A percentile compares a stretch with the other conserved stretches of the same genome.
These are phyloP conservation scores for Xylaria sp. DNA, from an alignment of 2,329 filamentous ascomycete genomes.

Conservation along the genomic window DNA sequence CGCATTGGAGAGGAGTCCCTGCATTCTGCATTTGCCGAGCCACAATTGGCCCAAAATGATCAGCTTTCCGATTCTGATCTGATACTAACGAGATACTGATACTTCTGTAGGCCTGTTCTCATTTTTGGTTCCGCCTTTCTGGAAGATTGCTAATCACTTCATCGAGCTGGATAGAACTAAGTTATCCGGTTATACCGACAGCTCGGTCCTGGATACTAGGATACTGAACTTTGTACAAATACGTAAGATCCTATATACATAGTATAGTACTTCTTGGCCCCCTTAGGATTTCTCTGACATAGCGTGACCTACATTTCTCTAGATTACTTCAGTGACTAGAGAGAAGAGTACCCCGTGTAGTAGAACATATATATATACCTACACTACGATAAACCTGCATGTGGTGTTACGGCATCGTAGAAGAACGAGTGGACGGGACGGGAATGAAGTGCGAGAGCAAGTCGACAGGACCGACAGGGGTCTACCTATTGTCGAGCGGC, in stretches of 20 bases:
- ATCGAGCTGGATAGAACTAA: no score
- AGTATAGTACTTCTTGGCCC: no score
- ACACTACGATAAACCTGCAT: neutral
- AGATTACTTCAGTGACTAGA: no score
- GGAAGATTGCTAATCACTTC: neutral
- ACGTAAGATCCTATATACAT: no score
- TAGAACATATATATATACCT: no score
- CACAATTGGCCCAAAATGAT: slow-evolving; percentile 10
- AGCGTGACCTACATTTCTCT: no score
- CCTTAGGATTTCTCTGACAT: no score
- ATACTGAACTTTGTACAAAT: no score
- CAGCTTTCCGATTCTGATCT: neutral
- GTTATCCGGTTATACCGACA: no score
- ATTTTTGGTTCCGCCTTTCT: neutral
- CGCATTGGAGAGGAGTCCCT: neutral
- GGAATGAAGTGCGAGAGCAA: neutral
- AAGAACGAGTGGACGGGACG: neutral
- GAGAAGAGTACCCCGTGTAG: no score
- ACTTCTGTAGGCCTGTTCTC: neutral
- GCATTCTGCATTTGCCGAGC: slow-evolving; percentile 13
- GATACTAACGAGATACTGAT: no score
- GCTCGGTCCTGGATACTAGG: no score
- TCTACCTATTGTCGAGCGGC: slow-evolving; percentile 10
- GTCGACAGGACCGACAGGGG: neutral
- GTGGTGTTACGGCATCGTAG: neutral